phyloP scores from a whole-genome alignment of 352 stramenopile species.

The Achlya hypogyna region DNA sequence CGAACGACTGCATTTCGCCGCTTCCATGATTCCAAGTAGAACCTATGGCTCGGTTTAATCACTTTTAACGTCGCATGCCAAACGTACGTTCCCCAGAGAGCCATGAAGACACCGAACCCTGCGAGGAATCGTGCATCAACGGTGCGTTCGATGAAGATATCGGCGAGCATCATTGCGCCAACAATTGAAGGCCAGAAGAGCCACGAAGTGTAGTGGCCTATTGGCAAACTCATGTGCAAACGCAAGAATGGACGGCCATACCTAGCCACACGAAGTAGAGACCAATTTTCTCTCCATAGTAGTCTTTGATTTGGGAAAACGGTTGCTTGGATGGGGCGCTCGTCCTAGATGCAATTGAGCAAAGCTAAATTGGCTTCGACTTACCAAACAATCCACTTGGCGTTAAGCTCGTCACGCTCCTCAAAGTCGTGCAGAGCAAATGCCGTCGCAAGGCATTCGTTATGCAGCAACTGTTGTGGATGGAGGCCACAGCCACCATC shows the following conservation, averaged over 20 bases:
- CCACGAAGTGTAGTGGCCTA: slow-evolving; percentile 89
- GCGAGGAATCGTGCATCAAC: slow-evolving; percentile 52
- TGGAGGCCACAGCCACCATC: slow-evolving; percentile 60
- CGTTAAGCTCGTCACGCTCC: slow-evolving; percentile 37
- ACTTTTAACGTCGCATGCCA: neutral
- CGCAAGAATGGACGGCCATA: neutral
- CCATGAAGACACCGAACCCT: slow-evolving; percentile 75
- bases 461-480: slow-evolving; percentile 33
- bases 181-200: slow-evolving; percentile 87
- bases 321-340: slow-evolving; percentile 45
- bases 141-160: slow-evolving; percentile 50
- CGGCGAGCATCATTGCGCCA: slow-evolving; percentile 81
- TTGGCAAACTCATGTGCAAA: neutral
- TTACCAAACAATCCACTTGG: slow-evolving; percentile 57
- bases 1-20: slow-evolving; percentile 57
- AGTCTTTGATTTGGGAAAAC: slow-evolving; percentile 57
- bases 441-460: slow-evolving; percentile 46
- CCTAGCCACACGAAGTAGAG: slow-evolving; percentile 96
- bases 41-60: too few relatives aligned
- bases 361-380: neutral
- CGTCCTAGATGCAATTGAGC: neutral
- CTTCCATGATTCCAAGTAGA: slow-evolving; percentile 82
- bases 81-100: slow-evolving; percentile 48
- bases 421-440: slow-evolving; percentile 50
- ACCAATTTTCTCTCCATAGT: slow-evolving; percentile 86